These are phyloP conservation scores for Erodium moschatum DNA, from an alignment of 441 rosid genomes.

Conservation along the genomic window DNA sequence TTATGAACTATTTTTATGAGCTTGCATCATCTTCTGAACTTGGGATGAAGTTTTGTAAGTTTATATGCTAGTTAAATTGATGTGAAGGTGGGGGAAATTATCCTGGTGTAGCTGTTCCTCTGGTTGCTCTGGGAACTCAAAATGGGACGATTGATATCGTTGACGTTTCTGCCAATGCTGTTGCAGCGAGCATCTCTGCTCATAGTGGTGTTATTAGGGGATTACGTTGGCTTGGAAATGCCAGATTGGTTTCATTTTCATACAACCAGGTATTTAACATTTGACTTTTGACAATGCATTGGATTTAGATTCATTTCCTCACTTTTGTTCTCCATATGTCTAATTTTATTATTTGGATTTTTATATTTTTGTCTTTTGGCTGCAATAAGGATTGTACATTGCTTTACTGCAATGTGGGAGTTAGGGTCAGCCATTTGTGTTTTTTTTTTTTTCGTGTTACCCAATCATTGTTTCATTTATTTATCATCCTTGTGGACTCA, in stretches of 20 bases:
- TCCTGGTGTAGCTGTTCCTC: constrained; percentile 92
- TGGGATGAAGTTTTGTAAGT: constrained; percentile 11
- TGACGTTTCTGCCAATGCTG: constrained; percentile 91
- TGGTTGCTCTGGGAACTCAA: constrained; percentile 98
- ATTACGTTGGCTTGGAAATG: constrained; percentile 95
- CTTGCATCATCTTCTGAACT: constrained; percentile 14
- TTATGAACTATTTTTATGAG: not conserved
- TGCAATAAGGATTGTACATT: not conserved
- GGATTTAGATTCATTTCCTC: not conserved
- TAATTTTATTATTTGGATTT: not conserved
- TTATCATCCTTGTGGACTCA: constrained; percentile 30
- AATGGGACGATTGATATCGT: constrained; percentile 73
- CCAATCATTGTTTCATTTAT: not conserved
- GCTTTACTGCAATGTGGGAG: not conserved
- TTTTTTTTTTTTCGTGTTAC: constrained; percentile 7
- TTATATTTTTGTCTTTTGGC: not conserved
- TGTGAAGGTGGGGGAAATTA: constrained; percentile 79
- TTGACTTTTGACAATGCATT: constrained; percentile 14
- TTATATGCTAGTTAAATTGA: constrained; percentile 28
- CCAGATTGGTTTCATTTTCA: constrained; percentile 91
- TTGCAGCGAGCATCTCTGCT: constrained; percentile 76
- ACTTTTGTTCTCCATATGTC: not conserved
- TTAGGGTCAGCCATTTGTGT: not conserved
- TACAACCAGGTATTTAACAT: constrained; percentile 58
- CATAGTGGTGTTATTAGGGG: constrained; percentile 77